phyloP scores from a whole-genome alignment of 2,329 filamentous ascomycete genomes.

The Nemania sp. region DNA sequence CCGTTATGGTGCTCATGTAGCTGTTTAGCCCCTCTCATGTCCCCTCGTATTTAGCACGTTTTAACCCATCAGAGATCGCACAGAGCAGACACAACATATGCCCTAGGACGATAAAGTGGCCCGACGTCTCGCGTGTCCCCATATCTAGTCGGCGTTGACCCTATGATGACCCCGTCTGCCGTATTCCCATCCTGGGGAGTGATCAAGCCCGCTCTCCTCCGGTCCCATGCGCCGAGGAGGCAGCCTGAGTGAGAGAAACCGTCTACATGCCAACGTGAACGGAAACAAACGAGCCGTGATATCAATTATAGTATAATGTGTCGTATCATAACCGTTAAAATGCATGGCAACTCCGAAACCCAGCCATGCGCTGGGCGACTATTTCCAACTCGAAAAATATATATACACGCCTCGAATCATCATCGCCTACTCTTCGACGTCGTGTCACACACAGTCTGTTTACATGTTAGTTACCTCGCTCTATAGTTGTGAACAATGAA shows the following conservation, averaged over 20 bases:
- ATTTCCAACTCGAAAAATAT: slow-evolving; percentile 10
- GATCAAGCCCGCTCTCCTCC: background rate
- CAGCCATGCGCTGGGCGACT: slow-evolving; percentile 3
- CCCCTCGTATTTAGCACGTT: too few species aligned
- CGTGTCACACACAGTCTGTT: slow-evolving; percentile 27
- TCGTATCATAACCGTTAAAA: slow-evolving; percentile 26
- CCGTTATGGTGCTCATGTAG: too few species aligned
- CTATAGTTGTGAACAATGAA: background rate
- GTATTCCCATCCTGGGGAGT: background rate
- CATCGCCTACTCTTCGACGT: slow-evolving; percentile 21
- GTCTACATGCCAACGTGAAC: background rate
- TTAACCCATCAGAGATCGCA: too few species aligned
- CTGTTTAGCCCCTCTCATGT: too few species aligned
- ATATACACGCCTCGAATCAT: slow-evolving; percentile 13
- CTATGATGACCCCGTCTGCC: too few species aligned
- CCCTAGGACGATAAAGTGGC: too few species aligned
- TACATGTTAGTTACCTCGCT: slow-evolving; percentile 13
- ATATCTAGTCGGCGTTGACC: too few species aligned
- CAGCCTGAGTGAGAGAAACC: background rate
- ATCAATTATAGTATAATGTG: slow-evolving; percentile 24
- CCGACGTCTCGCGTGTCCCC: too few species aligned
- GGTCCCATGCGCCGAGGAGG: background rate
- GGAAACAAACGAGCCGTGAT: slow-evolving; percentile 14
- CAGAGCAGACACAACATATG: too few species aligned
- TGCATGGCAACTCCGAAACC: slow-evolving; percentile 11